phyloP scores from a whole-genome alignment of 441 rosid genomes.

The Erysimum cheiri region DNA sequence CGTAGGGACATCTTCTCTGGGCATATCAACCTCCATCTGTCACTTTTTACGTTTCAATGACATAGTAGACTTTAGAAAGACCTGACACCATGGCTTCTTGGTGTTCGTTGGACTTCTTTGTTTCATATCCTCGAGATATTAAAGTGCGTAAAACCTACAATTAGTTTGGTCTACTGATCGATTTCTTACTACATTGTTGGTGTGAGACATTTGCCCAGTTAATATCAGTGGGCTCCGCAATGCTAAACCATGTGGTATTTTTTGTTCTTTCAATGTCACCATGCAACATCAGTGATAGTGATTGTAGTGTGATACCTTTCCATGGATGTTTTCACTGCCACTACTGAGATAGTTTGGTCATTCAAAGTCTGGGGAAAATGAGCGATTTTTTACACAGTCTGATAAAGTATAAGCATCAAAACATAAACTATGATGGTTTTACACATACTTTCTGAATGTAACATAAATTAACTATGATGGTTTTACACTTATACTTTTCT shows the following conservation, averaged over 20 bases:
- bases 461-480: not conserved
- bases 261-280: constrained; percentile 10
- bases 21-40: constrained; percentile 6
- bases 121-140: constrained; percentile 53
- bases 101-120: constrained; percentile 58
- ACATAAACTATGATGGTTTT: not conserved
- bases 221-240: not conserved
- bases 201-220: not conserved
- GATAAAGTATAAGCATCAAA: constrained; percentile 12
- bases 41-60: not conserved
- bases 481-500: not conserved
- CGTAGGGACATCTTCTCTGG: not conserved
- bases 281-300: not conserved
- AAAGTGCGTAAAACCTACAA: constrained; percentile 42
- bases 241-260: not conserved
- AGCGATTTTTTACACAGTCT: constrained; percentile 9
- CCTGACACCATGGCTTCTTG: constrained; percentile 38
- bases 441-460: not conserved
- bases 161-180: constrained; percentile 3
- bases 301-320: not conserved
- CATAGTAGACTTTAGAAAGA: not conserved
- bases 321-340: constrained; percentile 10
- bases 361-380: constrained; percentile 1
- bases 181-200: not conserved
- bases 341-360: constrained; percentile 25